A percentile compares a stretch with the other conserved stretches of the same genome.
These are phyloP conservation scores for Lolium rigidum DNA, from an alignment of 176 grass and related monocot species.

Conservation along the genomic window DNA sequence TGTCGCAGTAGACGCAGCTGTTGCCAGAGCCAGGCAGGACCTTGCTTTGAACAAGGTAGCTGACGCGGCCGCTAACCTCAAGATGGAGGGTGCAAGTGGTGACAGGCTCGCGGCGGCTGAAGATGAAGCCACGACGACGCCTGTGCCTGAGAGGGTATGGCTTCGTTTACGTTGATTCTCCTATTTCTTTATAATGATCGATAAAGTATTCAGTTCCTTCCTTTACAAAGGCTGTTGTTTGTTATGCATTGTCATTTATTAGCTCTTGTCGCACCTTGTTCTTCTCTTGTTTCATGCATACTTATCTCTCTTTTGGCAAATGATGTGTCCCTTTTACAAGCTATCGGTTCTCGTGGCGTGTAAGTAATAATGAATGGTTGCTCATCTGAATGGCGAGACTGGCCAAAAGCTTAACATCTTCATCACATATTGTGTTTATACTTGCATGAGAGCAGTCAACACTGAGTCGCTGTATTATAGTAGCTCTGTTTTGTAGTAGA, in stretches of 20 bases:
- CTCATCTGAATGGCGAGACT: slow-evolving; percentile 2
- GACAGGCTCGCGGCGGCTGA: slow-evolving; percentile 67
- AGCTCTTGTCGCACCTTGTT: not conserved
- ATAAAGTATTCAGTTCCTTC: not conserved
- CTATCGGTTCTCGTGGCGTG: not conserved
- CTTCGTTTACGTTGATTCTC: not conserved
- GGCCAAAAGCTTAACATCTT: not conserved
- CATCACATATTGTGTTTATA: not conserved
- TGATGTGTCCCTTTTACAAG: not conserved
- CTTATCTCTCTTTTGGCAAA: not conserved
- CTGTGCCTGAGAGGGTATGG: slow-evolving; percentile 78
- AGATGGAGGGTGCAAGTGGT: slow-evolving; percentile 66
- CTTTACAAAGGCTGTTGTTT: slow-evolving; percentile 3
- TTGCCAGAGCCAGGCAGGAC: slow-evolving; percentile 42
- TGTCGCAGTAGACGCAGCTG: slow-evolving; percentile 32
- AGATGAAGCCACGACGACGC: slow-evolving; percentile 53
- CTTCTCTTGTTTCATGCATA: slow-evolving; percentile 3
- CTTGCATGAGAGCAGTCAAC: slow-evolving; percentile 27
- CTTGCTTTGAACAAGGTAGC: slow-evolving; percentile 45
- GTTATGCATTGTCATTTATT: not conserved
- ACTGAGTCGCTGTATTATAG: not conserved
- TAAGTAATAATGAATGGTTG: not conserved
- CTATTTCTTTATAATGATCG: slow-evolving; percentile 7
- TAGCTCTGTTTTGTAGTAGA: slow-evolving; percentile 2
- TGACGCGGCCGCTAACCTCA: slow-evolving; percentile 26